Conservation (phyloP, 371 early-diverging fungal genomes). For the Vairimorpha ceranae region DNA sequence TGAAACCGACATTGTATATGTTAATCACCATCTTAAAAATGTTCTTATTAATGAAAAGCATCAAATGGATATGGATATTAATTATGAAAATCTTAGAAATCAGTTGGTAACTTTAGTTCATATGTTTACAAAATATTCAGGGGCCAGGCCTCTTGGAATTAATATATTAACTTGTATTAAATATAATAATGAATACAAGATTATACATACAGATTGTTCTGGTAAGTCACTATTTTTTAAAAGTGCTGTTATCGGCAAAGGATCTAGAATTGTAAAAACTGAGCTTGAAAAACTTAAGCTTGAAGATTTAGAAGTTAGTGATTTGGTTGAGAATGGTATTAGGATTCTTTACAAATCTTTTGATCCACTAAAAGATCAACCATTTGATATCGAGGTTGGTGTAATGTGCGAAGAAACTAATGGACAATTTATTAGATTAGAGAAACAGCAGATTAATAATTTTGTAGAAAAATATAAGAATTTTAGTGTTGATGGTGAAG, state of each 20-base stretch:
- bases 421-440: constrained; percentile 38
- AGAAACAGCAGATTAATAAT: constrained; percentile 15
- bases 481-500: constrained; percentile 48
- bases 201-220: constrained; percentile 53
- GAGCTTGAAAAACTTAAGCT: constrained; percentile 62
- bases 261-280: constrained; percentile 59
- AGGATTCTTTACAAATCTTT: constrained; percentile 55
- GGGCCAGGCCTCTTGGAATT: constrained; percentile 56
- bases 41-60: constrained; percentile 19
- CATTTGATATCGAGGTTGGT: constrained; percentile 60
- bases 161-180: constrained; percentile 52
- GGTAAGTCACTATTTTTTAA: constrained; percentile 44
- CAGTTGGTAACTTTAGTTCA: constrained; percentile 31
- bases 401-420: constrained; percentile 23
- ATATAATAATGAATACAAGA: constrained; percentile 25
- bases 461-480: constrained; percentile 55
- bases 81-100: constrained; percentile 29
- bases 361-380: constrained; percentile 59
- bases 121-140: constrained; percentile 48
- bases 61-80: constrained; percentile 11
- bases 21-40: constrained; percentile 25
- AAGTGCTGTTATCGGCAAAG: constrained; percentile 57
- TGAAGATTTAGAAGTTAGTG: constrained; percentile 39
- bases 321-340: constrained; percentile 55
- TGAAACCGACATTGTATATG: constrained; percentile 66